Base-by-base conservation (phyloP, 2,329 filamentous ascomycete species). In the Fusarium sp. region DNA sequence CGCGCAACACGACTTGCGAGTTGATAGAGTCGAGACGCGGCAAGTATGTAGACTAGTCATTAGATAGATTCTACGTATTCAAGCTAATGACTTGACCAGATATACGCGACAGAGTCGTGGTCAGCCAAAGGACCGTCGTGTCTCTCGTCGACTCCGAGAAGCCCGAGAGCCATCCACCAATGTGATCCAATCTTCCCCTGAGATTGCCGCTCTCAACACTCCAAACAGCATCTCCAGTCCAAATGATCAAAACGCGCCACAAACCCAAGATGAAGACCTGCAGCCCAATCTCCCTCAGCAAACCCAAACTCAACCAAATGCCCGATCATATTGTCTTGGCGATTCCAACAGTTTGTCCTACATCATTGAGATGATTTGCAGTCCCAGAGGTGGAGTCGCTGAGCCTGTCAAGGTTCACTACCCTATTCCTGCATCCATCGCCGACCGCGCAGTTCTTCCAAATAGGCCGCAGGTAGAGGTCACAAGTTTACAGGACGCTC, bases 361-460 rank as follows among this genome's bases (percentile, higher is more conserved):
- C 36, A 75, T 73, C n/a, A 55, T 75, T 6, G 72, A 75, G 6
- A 66, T 75, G n/a, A 75, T 74, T 5, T 73, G 67, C 2, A 65
- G 62, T 8, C 70, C 67, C 2, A 69, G 61, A 16, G 16, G 70
- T 2, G 73, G 73, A 7, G 56, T 61, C 6, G 71, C 70, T 8
- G 70, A 71, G n/a, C 73, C 73, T 1, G 51, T 75, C n/a, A 75
- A 75, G 5, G 72, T 74, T 0, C 72, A 75, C 17, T 73, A 74
- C 42, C 72, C 72, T 2, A 74, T 74, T 6, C 73, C 72, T 5
- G 70, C 73, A 14, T 73, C 73, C 0, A 68, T 75, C 36, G 64
- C 49, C 1, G 70, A 75, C n/a, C 64, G 62, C 2, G 60, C 70
- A 49, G 61, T 65, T 1, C 55, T 53, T 2, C 64, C 68, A 1